Conservation (phyloP, 208 protist genomes). For the Trypanosoma brucei region DNA sequence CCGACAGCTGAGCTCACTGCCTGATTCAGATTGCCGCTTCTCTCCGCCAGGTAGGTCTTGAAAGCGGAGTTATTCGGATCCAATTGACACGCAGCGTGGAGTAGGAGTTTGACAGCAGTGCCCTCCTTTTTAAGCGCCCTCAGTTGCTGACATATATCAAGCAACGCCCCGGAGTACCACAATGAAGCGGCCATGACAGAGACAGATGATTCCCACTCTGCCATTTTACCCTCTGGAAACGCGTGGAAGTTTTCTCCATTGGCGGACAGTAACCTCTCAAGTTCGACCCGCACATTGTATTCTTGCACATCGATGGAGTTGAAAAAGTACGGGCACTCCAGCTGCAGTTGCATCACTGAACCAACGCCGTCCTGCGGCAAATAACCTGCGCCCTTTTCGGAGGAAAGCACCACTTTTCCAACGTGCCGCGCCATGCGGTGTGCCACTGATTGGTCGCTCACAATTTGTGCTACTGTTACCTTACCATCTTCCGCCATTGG, state of each 20-base stretch:
- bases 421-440: constrained; percentile 62
- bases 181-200: constrained; percentile 53
- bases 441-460: constrained; percentile 60
- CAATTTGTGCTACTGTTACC: constrained; percentile 70
- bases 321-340: constrained; percentile 83
- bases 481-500: constrained; percentile 40
- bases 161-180: constrained; percentile 74
- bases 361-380: constrained; percentile 31
- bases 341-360: constrained; percentile 52
- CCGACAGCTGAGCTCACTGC: constrained; percentile 11
- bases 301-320: constrained; percentile 55
- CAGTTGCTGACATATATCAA: constrained; percentile 75
- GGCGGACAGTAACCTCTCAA: constrained; percentile 42
- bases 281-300: constrained; percentile 56
- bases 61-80: constrained; percentile 61
- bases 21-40: constrained; percentile 23
- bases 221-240: constrained; percentile 45
- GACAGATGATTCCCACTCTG: constrained; percentile 59
- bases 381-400: constrained; percentile 39
- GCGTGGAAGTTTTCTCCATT: constrained; percentile 34
- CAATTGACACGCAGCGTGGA: constrained; percentile 79
- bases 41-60: constrained; percentile 48
- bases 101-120: constrained; percentile 66
- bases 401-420: constrained; percentile 43
- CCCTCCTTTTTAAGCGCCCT: constrained; percentile 61